A percentile compares a stretch with the other conserved stretches of the same genome.
Evolutionary conservation across 768 basidiomycete species (phyloP).

Genomic region (Lactifluus echinatus): DNA sequence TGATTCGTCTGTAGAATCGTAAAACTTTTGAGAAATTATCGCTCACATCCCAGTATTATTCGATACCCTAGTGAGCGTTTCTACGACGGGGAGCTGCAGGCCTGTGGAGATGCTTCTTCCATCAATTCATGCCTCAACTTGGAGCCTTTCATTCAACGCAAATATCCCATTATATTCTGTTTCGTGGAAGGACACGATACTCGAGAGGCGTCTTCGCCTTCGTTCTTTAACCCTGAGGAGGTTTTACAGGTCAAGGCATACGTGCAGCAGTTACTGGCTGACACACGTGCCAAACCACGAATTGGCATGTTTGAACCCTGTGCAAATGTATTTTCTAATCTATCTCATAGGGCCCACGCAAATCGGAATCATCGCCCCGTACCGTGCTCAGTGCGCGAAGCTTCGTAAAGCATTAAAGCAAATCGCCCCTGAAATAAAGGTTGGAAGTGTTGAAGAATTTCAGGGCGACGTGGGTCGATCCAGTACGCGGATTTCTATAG

Average conservation of each 20-base stretch:
- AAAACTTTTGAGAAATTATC: slow-evolving; percentile 56
- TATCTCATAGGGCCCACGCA: slow-evolving; percentile 35
- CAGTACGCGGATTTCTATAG: slow-evolving; percentile 23
- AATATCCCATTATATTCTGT: slow-evolving; percentile 47
- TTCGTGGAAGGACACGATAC: slow-evolving; percentile 58
- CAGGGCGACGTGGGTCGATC: slow-evolving; percentile 39
- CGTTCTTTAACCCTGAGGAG: slow-evolving; percentile 64
- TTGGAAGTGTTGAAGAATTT: slow-evolving; percentile 60
- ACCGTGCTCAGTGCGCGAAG: slow-evolving; percentile 41
- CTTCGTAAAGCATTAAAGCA: slow-evolving; percentile 28
- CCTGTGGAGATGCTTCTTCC: slow-evolving; percentile 33
- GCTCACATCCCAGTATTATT: slow-evolving; percentile 54
- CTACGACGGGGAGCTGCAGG: slow-evolving; percentile 45
- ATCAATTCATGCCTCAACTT: slow-evolving; percentile 25
- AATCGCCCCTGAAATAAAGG: slow-evolving; percentile 35
- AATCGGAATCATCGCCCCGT: slow-evolving; percentile 56
- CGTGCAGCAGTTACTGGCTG: slow-evolving; percentile 20
- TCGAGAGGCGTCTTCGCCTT: slow-evolving; percentile 59
- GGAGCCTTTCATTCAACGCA: slow-evolving; percentile 29
- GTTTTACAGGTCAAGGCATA: slow-evolving; percentile 45
- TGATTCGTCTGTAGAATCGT: slow-evolving; percentile 37
- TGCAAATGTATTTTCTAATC: not conserved
- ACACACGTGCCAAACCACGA: slow-evolving; percentile 26
- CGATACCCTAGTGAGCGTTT: slow-evolving; percentile 53
- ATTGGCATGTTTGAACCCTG: slow-evolving; percentile 30